These are phyloP conservation scores for Euphrasia arctica DNA, from an alignment of 305 asterid genomes.

Conservation along the genomic window DNA sequence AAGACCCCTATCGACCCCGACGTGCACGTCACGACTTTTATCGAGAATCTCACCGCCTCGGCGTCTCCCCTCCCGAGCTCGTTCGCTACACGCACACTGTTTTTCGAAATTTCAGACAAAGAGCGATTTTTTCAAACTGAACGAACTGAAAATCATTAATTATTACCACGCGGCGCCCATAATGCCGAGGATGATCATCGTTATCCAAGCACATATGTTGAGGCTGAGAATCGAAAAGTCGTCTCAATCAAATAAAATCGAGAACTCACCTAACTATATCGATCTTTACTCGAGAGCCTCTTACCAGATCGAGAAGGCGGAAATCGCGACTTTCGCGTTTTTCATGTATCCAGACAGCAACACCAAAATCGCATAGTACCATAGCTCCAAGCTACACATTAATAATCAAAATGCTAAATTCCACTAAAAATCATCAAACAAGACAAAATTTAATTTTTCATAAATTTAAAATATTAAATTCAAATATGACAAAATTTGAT, in stretches of 20 bases:
- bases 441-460: no score
- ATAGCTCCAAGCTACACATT: slow-evolving; percentile 46
- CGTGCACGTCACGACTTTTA: slow-evolving; percentile 37
- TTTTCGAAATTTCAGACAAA: neutral
- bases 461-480: no score
- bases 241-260: no score
- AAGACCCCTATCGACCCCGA: slow-evolving; percentile 42
- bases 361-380: slow-evolving; percentile 66
- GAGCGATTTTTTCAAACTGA: neutral
- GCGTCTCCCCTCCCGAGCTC: slow-evolving; percentile 58
- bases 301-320: slow-evolving; percentile 61
- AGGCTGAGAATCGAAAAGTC: slow-evolving; percentile 27
- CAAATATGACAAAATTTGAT: no score
- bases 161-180: slow-evolving; percentile 42
- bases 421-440: no score
- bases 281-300: neutral
- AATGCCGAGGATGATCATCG: slow-evolving; percentile 34
- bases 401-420: no score
- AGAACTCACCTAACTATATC: no score
- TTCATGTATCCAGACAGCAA: slow-evolving; percentile 56
- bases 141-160: slow-evolving; percentile 20
- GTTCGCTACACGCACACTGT: slow-evolving; percentile 56
- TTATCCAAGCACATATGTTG: slow-evolving; percentile 28
- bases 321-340: slow-evolving; percentile 53
- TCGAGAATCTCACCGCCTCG: slow-evolving; percentile 43